These are phyloP conservation scores for Penicillium hesseltinei DNA, from an alignment of 2,329 filamentous ascomycete genomes.

Conservation along the genomic window DNA sequence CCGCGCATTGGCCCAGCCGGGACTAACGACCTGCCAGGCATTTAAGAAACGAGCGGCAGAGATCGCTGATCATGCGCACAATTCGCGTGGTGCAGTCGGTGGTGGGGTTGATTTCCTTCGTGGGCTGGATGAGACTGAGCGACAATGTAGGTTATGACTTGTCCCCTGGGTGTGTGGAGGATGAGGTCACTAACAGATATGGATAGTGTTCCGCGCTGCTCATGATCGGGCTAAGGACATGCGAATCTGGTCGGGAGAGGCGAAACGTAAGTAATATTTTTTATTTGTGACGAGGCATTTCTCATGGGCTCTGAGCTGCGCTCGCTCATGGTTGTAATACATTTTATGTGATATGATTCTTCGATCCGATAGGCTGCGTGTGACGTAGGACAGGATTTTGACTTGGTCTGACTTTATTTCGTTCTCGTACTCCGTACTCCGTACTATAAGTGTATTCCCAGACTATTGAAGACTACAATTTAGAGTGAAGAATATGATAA, in stretches of 20 bases:
- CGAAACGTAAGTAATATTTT: conserved; percentile 46
- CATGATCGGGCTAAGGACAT: conserved; percentile 71
- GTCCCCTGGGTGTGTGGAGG: neutral
- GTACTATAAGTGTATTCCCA: neutral
- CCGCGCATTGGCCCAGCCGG: neutral
- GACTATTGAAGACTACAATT: neutral
- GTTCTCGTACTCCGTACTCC: neutral
- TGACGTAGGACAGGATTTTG: neutral
- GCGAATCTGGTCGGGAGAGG: conserved; percentile 68
- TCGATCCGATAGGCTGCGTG: neutral
- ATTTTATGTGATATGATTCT: conserved; percentile 1
- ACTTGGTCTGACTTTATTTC: neutral
- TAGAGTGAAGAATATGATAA: neutral
- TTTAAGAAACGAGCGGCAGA: conserved; percentile 79
- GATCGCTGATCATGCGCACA: conserved; percentile 84
- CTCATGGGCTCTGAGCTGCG: conserved; percentile 26
- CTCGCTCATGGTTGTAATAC: conserved; percentile 19
- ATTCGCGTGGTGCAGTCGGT: conserved; percentile 68
- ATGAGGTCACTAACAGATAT: conserved; percentile 17
- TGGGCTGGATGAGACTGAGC: conserved; percentile 86
- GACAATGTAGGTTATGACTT: conserved; percentile 51
- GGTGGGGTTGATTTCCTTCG: conserved; percentile 77
- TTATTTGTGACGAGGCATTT: neutral
- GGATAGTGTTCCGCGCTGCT: conserved; percentile 65
- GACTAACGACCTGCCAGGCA: conserved; percentile 49